Percentiles rank a stretch among this genome's conserved stretches.
phyloP scores from a whole-genome alignment of 441 rosid genomes.

The Adansonia madagascariensis region DNA sequence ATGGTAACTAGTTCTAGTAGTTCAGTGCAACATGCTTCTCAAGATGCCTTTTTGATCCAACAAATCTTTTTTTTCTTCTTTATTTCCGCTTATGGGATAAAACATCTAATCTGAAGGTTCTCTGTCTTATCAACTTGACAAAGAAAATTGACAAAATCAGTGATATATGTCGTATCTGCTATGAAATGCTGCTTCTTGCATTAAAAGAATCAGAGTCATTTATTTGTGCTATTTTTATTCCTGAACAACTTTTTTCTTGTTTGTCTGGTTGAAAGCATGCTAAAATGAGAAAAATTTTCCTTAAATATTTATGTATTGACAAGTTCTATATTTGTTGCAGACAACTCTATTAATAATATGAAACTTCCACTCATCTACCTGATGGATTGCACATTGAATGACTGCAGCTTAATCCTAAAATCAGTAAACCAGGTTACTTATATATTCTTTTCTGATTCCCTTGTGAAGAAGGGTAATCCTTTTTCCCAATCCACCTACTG shows the following conservation, averaged over 20 bases:
- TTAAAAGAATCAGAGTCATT: neutral
- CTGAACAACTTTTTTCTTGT: constrained; percentile 2
- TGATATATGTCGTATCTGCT: constrained; percentile 9
- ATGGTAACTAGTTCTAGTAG: constrained; percentile 1
- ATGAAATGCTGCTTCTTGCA: neutral
- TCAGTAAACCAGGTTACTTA: constrained; percentile 64
- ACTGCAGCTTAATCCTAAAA: constrained; percentile 76
- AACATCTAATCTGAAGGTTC: neutral
- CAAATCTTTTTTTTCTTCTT: neutral
- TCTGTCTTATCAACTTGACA: neutral
- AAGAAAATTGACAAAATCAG: constrained; percentile 5
- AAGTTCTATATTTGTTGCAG: constrained; percentile 48
- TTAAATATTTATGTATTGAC: constrained; percentile 21
- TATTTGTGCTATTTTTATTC: neutral
- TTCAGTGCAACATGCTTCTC: constrained; percentile 5
- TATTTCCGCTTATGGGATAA: constrained; percentile 5
- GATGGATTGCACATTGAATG: constrained; percentile 93
- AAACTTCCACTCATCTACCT: constrained; percentile 70
- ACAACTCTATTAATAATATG: constrained; percentile 42
- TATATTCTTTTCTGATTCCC: constrained; percentile 17
- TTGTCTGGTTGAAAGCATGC: constrained; percentile 10
- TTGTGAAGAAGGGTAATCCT: neutral
- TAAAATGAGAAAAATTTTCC: constrained; percentile 11
- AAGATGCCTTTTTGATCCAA: constrained; percentile 7
- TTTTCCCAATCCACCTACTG: neutral